Evolutionary conservation across 1,139 yeast genomes (phyloP).

Genomic region (Suhomyces maxii): DNA sequence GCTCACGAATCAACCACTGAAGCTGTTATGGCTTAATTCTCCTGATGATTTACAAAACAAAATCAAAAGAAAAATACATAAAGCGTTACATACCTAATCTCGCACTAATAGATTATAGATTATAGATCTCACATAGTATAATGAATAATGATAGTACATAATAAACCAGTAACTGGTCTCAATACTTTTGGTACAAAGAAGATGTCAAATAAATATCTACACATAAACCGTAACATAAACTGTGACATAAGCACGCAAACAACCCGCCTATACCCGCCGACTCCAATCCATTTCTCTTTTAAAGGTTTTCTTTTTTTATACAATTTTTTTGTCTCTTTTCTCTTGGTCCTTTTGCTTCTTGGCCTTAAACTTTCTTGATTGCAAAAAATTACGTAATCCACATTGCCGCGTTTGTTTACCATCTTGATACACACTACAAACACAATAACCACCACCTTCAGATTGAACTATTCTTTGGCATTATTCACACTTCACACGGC

Average conservation of each 20-base stretch:
- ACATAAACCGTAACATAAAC: too few species aligned
- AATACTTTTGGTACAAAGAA: too few species aligned
- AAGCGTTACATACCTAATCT: too few species aligned
- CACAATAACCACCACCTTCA: neutral
- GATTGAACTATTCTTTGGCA: neutral
- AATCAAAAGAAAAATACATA: too few species aligned
- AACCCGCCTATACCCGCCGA: too few species aligned
- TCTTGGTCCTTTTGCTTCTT: too few species aligned
- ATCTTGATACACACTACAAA: slow-evolving; percentile 2
- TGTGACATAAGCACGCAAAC: too few species aligned
- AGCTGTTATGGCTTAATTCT: neutral
- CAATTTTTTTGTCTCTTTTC: too few species aligned
- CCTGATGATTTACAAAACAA: too few species aligned
- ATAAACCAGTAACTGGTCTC: neutral
- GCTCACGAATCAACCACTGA: neutral
- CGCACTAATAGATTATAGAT: neutral
- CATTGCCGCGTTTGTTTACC: slow-evolving; percentile 1
- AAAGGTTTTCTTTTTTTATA: too few species aligned
- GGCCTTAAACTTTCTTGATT: neutral
- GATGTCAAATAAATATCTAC: too few species aligned
- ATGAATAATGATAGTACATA: neutral
- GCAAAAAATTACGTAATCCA: slow-evolving; percentile 3
- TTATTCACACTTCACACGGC: neutral
- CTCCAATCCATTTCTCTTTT: too few species aligned
- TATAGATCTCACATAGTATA: neutral